phyloP scores from a whole-genome alignment of 768 basidiomycete species.

The Suillus subluteus region DNA sequence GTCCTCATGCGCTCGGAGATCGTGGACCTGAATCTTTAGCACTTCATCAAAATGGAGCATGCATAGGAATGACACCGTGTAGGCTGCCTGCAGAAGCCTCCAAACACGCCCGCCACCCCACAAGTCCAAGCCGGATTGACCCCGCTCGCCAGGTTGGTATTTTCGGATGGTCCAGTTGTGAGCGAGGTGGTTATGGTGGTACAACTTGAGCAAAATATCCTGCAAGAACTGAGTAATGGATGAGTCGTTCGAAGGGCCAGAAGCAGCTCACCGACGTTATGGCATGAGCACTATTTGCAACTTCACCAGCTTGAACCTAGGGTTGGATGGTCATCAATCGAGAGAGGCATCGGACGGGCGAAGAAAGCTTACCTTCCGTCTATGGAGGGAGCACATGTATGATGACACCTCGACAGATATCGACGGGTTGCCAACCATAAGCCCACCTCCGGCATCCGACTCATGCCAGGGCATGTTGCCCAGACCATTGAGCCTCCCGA shows the following conservation, averaged over 20 bases:
- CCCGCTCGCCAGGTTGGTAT: slow-evolving; percentile 16
- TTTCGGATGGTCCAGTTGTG: slow-evolving; percentile 23
- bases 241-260: no score
- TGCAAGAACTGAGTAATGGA: slow-evolving; percentile 8
- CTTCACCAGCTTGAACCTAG: slow-evolving; percentile 24
- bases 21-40: no score
- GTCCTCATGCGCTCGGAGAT: no score
- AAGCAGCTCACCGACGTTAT: slow-evolving; percentile 24
- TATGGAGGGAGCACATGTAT: slow-evolving; percentile 33
- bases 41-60: no score
- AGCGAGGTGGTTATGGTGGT: slow-evolving; percentile 28
- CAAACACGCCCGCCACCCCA: no score
- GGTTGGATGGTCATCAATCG: neutral
- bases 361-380: slow-evolving; percentile 26
- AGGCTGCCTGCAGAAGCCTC: no score
- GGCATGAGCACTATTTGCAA: slow-evolving; percentile 30
- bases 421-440: slow-evolving; percentile 35
- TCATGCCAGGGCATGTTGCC: slow-evolving; percentile 35
- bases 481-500: slow-evolving; percentile 29
- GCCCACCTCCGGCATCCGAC: slow-evolving; percentile 21
- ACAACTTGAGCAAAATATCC: slow-evolving; percentile 29
- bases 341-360: no score
- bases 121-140: no score
- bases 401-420: slow-evolving; percentile 28
- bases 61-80: no score